Evolutionary conservation across 805 yeast genomes (phyloP).

Genomic region (Wickerhamomyces bisporus): DNA sequence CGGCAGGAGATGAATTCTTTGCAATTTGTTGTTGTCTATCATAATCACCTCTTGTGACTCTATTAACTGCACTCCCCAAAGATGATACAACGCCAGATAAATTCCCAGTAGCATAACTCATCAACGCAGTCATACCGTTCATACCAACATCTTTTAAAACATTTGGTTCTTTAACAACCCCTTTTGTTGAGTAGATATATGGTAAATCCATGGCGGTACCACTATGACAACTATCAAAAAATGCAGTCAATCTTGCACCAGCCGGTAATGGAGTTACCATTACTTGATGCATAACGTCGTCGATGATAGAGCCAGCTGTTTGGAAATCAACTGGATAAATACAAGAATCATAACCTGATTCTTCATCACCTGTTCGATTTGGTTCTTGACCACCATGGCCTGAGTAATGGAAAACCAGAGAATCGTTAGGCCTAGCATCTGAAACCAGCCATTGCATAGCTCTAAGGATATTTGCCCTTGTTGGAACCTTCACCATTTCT

Average conservation of each 20-base stretch:
- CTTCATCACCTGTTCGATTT: slow-evolving; percentile 60
- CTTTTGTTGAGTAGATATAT: slow-evolving; percentile 64
- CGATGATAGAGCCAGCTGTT: slow-evolving; percentile 55
- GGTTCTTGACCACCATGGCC: slow-evolving; percentile 70
- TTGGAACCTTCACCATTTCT: slow-evolving; percentile 40
- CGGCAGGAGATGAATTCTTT: slow-evolving; percentile 59
- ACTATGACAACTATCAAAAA: slow-evolving; percentile 71
- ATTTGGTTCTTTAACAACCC: slow-evolving; percentile 67
- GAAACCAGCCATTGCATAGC: slow-evolving; percentile 75
- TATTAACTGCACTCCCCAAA: slow-evolving; percentile 16
- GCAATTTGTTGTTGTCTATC: slow-evolving; percentile 33
- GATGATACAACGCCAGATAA: slow-evolving; percentile 30
- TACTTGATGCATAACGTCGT: slow-evolving; percentile 58
- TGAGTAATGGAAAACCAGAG: slow-evolving; percentile 66
- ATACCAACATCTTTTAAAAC: slow-evolving; percentile 60
- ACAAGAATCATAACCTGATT: slow-evolving; percentile 56
- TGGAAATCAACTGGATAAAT: slow-evolving; percentile 63
- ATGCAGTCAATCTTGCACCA: slow-evolving; percentile 64
- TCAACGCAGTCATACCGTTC: slow-evolving; percentile 50
- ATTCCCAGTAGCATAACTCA: slow-evolving; percentile 50
- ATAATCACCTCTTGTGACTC: slow-evolving; percentile 18
- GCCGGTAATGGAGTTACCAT: slow-evolving; percentile 58
- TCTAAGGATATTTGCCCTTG: slow-evolving; percentile 53
- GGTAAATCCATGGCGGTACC: slow-evolving; percentile 74
- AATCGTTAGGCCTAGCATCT: slow-evolving; percentile 61